A percentile compares a stretch with the other conserved stretches of the same genome.
Conservation (phyloP, 768 basidiomycete species). For the Chalciporus chontae region DNA sequence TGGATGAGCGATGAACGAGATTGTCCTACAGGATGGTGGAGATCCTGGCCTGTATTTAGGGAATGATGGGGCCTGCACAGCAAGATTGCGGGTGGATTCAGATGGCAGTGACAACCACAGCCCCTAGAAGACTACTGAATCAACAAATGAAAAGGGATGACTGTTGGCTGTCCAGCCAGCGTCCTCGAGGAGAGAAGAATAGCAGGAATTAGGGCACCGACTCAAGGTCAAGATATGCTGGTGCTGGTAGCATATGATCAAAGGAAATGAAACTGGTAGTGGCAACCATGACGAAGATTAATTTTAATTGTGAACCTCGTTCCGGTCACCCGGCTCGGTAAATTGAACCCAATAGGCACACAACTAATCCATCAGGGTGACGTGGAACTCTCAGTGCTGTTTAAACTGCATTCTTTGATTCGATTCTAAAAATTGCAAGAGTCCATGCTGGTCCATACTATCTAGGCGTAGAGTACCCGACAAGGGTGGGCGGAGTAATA, state of each 20-base stretch:
- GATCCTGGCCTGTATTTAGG: slow-evolving; percentile 12
- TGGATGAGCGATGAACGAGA: neutral
- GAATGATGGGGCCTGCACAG: neutral
- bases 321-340: too few relatives aligned
- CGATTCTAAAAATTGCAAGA: too few relatives aligned
- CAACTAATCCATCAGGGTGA: too few relatives aligned
- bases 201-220: neutral
- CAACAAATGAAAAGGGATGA: neutral
- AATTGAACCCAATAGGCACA: too few relatives aligned
- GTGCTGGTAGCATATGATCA: neutral
- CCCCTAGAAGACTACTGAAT: neutral
- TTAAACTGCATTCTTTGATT: too few relatives aligned
- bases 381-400: too few relatives aligned
- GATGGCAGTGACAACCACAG: neutral
- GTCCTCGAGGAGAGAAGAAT: neutral
- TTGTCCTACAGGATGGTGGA: slow-evolving; percentile 10
- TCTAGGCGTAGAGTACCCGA: too few relatives aligned
- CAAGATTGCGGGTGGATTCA: neutral
- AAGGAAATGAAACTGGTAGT: too few relatives aligned
- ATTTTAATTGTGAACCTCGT: too few relatives aligned
- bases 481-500: neutral
- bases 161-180: neutral
- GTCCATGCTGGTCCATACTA: too few relatives aligned
- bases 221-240: too few relatives aligned
- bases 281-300: neutral